Evolutionary conservation across 352 stramenopile genomes (phyloP), one percentile per base, ranked within the genome.

Genomic region (Halophytophthora polymorphica): DNA sequence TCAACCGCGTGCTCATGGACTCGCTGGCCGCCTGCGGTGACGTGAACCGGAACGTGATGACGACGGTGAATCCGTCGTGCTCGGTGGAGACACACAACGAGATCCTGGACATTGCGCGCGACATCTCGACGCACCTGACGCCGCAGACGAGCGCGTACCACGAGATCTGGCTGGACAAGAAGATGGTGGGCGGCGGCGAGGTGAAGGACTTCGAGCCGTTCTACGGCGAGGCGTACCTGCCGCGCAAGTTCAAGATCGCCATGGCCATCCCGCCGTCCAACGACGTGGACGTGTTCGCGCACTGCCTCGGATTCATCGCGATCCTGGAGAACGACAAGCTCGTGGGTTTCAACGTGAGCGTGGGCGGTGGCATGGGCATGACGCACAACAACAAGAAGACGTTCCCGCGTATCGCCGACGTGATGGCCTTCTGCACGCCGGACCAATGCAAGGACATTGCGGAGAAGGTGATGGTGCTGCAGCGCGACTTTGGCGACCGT

Each of bases 201-300:
- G 79, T 97, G 10, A 95, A 98, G 71, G 90, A 96, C 61, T 98
- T 98, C 13, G 96, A 99, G 75, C 95, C 96, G n/a, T 82, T 99
- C 22, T 99, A 99, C 71, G 96, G 96, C 25, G 86, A 97, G 55
- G 82, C 90, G 37, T 99, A 99, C 69, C 61, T 99, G 46, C 96
- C 96, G 3, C 86, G 94, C n/a, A 99, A 99, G 76, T 99, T 99
- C 76, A 99, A 99, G 81, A 98, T 99, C 62, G 95, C 92, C 48
- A 92, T 99, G 17, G 97, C 96, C 4, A 96, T 99, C 45, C 94
- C 95, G 19, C 93, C 95, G n/a, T 90, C 97, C 45, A 99, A 99
- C 69, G 96, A 96, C 36, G 77, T 99, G 15, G 96, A 99, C 68
- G 83, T 99, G 50, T 99, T 98, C 61, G 97, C 95, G 8, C 98